Evolutionary conservation across 1,284 basidiomycete genomes (phyloP), one percentile per base, ranked within the genome.

Genomic region (Neolentinus lepideus): DNA sequence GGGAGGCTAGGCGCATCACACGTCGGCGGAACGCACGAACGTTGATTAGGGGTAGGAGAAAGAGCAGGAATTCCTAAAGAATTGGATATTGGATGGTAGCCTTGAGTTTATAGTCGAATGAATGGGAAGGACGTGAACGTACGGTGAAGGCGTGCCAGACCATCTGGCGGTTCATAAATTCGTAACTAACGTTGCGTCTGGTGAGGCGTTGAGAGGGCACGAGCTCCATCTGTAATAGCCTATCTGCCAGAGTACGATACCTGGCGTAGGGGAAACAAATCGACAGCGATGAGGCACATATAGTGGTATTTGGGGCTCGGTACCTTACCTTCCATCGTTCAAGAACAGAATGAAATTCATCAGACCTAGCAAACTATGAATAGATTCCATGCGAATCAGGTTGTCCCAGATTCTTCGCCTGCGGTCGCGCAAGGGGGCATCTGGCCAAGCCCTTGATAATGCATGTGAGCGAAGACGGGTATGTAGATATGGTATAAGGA

Each of bases 141-240:
- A 94, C 94, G 1, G 96, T 99, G 69, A 99, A 96, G 1, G 94
- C 91, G 67, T 96, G 92, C 97, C 97, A 99, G 54, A 99, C 96
- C 78, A 99, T 91, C 71, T 99, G 97, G 56, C 97, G 88, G 65
- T 99, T 98, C 88, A 99, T 93, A 66, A 95, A 99, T 68, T 99
- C 97, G 71, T 98, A 99, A 64, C 92, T 96, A 53, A 99, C 91
- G 64, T 95, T 89, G 14, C 91, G 83, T 58, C 84, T 85, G 52
- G 88, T 78, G 29, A 88, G 79, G 51, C 81, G 75, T 36, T 83
- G 80, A 0, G 90, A 80, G 9, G 96, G 90, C 0, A 88, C 80
- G 1, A 98, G 80, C 25, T 80, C 76, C 75, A 99, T 81, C 16
- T 78, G 74, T n/a, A 98, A 75, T 14, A 96, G 57, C 45, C 97